Base-by-base conservation (phyloP, 306 rosid species). In the Trifolium fragiferum region DNA sequence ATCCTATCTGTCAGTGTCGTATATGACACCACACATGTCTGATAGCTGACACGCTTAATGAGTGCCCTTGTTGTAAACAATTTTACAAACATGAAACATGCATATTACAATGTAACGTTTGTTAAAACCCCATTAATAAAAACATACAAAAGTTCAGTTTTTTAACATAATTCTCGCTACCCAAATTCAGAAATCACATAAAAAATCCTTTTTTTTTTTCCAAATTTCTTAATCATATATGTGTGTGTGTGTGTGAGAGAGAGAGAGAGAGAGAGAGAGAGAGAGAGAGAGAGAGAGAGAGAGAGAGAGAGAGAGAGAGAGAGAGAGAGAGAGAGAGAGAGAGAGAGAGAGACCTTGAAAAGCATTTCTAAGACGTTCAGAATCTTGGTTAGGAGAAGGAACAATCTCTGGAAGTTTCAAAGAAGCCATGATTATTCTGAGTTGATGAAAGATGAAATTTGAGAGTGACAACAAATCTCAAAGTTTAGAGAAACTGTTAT, bases 311-410 rank as follows among this genome's bases (percentile, higher is more conserved):
- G 33, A 30, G 33, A 30, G 33, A 3, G 33, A 4, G 33, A 30
- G 33, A 30, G 33, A 30, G 37, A 33, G 37, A 54, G 63, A 35
- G 64, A 55, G 61, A 73, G 53, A 59, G 66, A 44, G 74, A 79
- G 25, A 77, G 12, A 50, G 41, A 58, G 38, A 87, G 64, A 59
- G 32, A 95, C 99, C 99, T 70, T 92, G 78, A 67, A 90, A 82
- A 70, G 99, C 88, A 15, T 81, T 84, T 68, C 88, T 79, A 61
- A 95, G 97, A 35, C 86, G 81, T 68, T 86, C 84, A 70, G 85
- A 68, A 72, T 95, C 99, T 5, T 87, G 73, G 30, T 76, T 80
- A 1, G 99, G 89, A 81, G 98, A 81, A 81, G 97, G 98, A 83
- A 80, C 86, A 81, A 72, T 3, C 65, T 81, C 87, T 16, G 99